Base-by-base conservation (phyloP, 192 early-diverging fungal genomes). In the Lunasporangiospora selenospora region DNA sequence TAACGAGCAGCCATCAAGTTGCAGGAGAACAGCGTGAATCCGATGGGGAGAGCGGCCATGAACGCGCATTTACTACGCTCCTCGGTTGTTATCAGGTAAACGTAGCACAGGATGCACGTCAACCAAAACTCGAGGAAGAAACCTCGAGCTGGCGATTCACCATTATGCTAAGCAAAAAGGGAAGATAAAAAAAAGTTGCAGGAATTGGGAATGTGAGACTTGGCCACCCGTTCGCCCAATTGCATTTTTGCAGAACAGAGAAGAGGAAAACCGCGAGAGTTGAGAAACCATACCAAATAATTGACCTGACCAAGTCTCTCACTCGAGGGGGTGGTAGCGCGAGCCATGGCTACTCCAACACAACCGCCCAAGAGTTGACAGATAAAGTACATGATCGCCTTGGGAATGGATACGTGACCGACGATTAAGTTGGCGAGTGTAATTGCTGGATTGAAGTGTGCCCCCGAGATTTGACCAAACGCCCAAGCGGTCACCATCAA, bases 361-460 rank as follows among this genome's bases (percentile, higher is more conserved):
- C 70, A 76, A 31, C 77, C 83, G 9, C 88, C 88, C 10, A 69
- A 38, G 3, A 86, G 27, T 50, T 89, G 83, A 19, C 82, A 84
- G 18, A 89, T 47, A 32, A 86, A 73, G 52, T 85, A 86, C 12
- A 86, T 43, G 8, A 49, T 24, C 26, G 73, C 76, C 38, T 65
- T 76, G 23, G 57, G 32, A 19, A 65, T 46, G 34, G 34, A 62
- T 53, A 84, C 40, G 49, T 70, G 75, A n/a, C 84, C 81, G 2
- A 76, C 62, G 13, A 84, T 42, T 24, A 87, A 31, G 26, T 86
- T 75, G 11, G 78, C 52, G n/a, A 89, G 39, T 13, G 83, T 78
- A 40, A 89, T 81, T 18, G 87, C 87, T 0, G 88, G 87, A 52
- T 89, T 89, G 26, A 89, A 75, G 10, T 67, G 67, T 3, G 87